phyloP scores from a whole-genome alignment of 2,329 filamentous ascomycete genomes.

The Alternaria solani region DNA sequence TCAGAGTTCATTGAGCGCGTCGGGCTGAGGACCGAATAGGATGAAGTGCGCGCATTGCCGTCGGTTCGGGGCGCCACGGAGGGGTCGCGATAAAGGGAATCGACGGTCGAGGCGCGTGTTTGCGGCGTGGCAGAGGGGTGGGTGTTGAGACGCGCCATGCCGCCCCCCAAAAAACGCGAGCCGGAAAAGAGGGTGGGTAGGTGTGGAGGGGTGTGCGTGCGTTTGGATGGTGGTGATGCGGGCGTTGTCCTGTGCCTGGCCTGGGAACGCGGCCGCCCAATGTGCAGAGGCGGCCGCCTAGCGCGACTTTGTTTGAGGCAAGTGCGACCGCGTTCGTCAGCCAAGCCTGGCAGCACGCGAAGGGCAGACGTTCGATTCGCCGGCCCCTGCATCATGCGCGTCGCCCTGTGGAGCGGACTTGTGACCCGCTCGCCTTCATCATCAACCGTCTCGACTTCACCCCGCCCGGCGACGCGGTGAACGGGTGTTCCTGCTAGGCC shows the following conservation, averaged over 20 bases:
- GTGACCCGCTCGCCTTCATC: neutral
- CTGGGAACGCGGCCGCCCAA: conserved; percentile 21
- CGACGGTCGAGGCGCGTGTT: conserved; percentile 41
- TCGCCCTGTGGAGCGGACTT: conserved; percentile 12
- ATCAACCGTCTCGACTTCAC: conserved; percentile 13
- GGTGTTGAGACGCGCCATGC: conserved; percentile 51
- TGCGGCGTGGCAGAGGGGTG: conserved; percentile 41
- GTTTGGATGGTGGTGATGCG: conserved; percentile 3
- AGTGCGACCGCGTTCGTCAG: conserved; percentile 27
- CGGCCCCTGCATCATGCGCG: conserved; percentile 25
- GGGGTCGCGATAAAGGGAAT: conserved; percentile 50
- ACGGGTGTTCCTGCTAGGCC: conserved; percentile 4
- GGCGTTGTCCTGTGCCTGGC: conserved; percentile 1
- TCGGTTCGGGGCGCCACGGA: conserved; percentile 34
- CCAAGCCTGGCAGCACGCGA: conserved; percentile 32
- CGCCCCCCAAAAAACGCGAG: neutral
- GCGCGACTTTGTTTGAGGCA: conserved; percentile 27
- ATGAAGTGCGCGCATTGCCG: conserved; percentile 31
- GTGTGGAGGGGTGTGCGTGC: neutral
- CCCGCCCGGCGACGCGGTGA: conserved; percentile 11
- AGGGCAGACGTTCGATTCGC: conserved; percentile 20
- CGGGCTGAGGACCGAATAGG: conserved; percentile 46
- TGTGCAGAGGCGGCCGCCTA: conserved; percentile 17
- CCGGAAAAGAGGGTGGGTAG: neutral
- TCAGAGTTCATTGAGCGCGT: conserved; percentile 49